These are phyloP conservation scores for Hepatocystis sp. DNA, from an alignment of 169 alveolate species.

Conservation along the genomic window DNA sequence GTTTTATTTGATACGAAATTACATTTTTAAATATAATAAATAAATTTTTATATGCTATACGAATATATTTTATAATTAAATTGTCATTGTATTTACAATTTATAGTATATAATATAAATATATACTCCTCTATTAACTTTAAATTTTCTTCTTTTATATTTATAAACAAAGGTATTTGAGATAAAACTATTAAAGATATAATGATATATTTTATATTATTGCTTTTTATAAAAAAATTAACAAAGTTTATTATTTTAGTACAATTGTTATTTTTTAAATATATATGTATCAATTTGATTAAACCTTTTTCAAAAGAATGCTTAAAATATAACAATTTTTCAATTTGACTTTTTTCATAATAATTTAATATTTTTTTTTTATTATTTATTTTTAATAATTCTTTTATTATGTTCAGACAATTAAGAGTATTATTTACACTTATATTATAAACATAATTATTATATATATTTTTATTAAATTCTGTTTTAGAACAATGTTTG, in stretches of 20 bases:
- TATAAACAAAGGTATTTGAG: constrained; percentile 42
- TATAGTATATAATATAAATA: constrained; percentile 20
- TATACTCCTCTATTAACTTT: constrained; percentile 30
- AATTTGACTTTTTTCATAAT: constrained; percentile 15
- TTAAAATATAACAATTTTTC: constrained; percentile 62
- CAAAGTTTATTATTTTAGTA: constrained; percentile 24
- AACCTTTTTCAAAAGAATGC: constrained; percentile 68
- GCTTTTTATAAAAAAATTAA: constrained; percentile 24
- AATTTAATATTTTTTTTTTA: constrained; percentile 18
- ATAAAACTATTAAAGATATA: constrained; percentile 31
- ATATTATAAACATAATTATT: constrained; percentile 43
- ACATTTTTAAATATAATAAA: constrained; percentile 53
- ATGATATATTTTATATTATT: constrained; percentile 57
- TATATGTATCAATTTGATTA: constrained; percentile 23
- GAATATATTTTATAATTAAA: constrained; percentile 45
- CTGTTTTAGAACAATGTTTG: constrained; percentile 19
- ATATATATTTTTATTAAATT: constrained; percentile 44
- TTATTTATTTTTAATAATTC: constrained; percentile 50
- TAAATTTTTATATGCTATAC: constrained; percentile 27
- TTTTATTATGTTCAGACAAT: constrained; percentile 51
- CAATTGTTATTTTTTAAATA: constrained; percentile 47
- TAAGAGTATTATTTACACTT: constrained; percentile 70
- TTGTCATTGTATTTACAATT: constrained; percentile 23
- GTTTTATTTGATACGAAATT: constrained; percentile 15
- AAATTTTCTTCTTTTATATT: constrained; percentile 7